Evolutionary conservation across 2,329 filamentous ascomycete genomes (phyloP).

Genomic region (Plenodomus lindquistii): DNA sequence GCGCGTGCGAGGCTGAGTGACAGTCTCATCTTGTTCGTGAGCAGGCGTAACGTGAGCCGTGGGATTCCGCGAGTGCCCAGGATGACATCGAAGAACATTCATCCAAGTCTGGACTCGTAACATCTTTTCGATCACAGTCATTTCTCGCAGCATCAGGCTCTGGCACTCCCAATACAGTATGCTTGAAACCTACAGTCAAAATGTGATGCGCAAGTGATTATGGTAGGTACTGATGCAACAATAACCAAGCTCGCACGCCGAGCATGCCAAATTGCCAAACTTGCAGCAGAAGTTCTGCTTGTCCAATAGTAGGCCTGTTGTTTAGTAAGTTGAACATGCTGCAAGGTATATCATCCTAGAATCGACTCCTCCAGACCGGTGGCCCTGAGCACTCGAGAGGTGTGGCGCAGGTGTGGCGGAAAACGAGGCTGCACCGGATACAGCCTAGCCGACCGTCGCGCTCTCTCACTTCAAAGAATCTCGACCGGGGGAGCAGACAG

Average conservation of each 20-base stretch:
- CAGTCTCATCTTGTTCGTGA: constrained; percentile 13
- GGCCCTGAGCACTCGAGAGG: not conserved
- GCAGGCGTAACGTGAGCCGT: not conserved
- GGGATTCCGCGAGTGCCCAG: not conserved
- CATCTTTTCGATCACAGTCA: not conserved
- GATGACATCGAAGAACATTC: not conserved
- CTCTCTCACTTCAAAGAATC: constrained; percentile 27
- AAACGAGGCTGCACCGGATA: constrained; percentile 2
- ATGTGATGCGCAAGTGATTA: no score
- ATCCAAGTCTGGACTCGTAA: not conserved
- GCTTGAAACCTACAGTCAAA: no score
- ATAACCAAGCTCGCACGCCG: no score
- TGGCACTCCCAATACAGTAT: no score
- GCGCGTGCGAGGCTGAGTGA: constrained; percentile 8
- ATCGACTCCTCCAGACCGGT: not conserved
- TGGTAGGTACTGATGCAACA: no score
- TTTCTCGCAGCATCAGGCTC: no score
- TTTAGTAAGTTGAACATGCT: no score
- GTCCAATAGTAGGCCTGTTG: no score
- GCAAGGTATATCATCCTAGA: not conserved
- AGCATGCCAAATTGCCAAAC: no score
- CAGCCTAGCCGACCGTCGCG: constrained; percentile 9
- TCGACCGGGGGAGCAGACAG: constrained; percentile 11
- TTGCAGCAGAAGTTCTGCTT: no score
- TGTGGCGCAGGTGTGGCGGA: constrained; percentile 16